Evolutionary conservation across 345 rosid genomes (phyloP).

Genomic region (Luvunga scandens): DNA sequence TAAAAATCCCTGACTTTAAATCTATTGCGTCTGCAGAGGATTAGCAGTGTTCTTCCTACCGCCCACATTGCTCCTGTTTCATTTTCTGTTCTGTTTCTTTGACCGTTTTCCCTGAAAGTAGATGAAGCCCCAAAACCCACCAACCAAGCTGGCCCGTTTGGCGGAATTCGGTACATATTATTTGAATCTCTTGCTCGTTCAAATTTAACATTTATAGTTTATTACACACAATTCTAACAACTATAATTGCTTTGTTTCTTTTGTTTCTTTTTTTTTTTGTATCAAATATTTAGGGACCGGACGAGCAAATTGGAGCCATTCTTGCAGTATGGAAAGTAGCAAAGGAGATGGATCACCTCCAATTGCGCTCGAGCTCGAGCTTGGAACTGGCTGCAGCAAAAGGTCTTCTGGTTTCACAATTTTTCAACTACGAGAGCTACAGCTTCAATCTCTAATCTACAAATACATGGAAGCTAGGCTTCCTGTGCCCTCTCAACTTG

Average conservation of each 20-base stretch:
- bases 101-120: not conserved
- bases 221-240: not conserved
- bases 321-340: slow-evolving; percentile 24
- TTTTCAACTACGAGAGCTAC: slow-evolving; percentile 47
- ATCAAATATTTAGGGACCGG: slow-evolving; percentile 17
- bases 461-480: slow-evolving; percentile 40
- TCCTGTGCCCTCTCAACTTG: slow-evolving; percentile 43
- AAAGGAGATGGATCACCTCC: slow-evolving; percentile 25
- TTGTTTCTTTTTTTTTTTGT: too few relatives aligned
- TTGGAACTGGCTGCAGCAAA: slow-evolving; percentile 20
- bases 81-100: slow-evolving; percentile 7
- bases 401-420: slow-evolving; percentile 34
- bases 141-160: slow-evolving; percentile 26
- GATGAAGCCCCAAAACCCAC: slow-evolving; percentile 30
- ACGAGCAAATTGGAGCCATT: slow-evolving; percentile 11
- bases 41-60: not conserved
- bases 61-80: not conserved
- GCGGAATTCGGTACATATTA: slow-evolving; percentile 6
- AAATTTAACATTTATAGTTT: not conserved
- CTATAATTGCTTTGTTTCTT: too few relatives aligned
- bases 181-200: not conserved
- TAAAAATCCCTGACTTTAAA: slow-evolving; percentile 5
- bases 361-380: slow-evolving; percentile 39
- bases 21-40: slow-evolving; percentile 16
- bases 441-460: slow-evolving; percentile 42